Conservation (phyloP, 306 rosid genomes). For the Cyclanthera cordifolia region DNA sequence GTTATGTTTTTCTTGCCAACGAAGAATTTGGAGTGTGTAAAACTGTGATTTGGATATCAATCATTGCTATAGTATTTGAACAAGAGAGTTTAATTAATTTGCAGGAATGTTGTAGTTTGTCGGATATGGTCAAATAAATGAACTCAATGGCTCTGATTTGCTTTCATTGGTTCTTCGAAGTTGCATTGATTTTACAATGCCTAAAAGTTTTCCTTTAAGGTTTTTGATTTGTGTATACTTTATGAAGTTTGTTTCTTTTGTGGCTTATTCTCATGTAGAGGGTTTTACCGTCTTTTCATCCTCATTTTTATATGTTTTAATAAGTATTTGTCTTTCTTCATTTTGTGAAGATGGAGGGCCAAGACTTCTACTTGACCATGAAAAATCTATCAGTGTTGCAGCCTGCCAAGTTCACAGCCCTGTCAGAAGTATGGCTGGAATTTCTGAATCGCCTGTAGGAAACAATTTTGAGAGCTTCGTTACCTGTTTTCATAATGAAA, state of each 20-base stretch:
- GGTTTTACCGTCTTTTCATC: constrained; percentile 1
- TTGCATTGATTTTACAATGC: neutral
- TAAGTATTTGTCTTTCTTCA: neutral
- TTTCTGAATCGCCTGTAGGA: neutral
- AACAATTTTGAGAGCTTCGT: constrained; percentile 13
- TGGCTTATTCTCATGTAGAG: neutral
- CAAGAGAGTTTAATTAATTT: neutral
- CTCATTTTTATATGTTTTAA: neutral
- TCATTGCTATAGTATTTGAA: neutral
- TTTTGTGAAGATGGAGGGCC: constrained; percentile 32
- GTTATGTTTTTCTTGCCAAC: too few relatives aligned
- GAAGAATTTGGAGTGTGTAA: neutral
- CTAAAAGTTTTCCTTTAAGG: neutral
- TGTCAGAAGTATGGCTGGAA: neutral
- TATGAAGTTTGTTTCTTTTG: neutral
- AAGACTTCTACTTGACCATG: constrained; percentile 17
- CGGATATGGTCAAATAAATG: neutral
- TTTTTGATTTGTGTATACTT: neutral
- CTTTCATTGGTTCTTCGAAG: neutral
- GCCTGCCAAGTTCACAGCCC: constrained; percentile 19
- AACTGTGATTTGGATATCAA: neutral
- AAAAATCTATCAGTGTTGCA: constrained; percentile 22
- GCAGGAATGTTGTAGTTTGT: constrained; percentile 4
- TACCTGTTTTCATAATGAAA: neutral
- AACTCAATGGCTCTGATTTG: neutral